phyloP scores from a whole-genome alignment of 768 basidiomycete species.

The Auricularia heimuer region DNA sequence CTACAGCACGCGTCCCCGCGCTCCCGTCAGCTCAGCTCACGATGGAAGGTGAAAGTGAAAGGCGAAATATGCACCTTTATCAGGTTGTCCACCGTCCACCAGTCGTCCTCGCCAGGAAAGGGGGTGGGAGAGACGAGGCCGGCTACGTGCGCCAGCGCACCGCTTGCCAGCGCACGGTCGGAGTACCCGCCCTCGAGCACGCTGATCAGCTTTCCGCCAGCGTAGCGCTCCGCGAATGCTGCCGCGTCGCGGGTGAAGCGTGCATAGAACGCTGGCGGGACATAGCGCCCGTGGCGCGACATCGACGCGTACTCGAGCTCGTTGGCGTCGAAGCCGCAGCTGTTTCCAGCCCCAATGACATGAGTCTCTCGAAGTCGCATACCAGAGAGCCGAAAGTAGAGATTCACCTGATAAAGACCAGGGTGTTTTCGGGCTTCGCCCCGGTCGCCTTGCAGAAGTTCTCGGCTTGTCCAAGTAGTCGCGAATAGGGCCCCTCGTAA shows the following conservation, averaged over 20 bases:
- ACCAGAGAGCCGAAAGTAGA: constrained; percentile 1
- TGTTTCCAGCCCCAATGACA: constrained; percentile 18
- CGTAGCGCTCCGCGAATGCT: constrained; percentile 51
- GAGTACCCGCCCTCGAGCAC: constrained; percentile 95
- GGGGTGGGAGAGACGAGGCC: constrained; percentile 43
- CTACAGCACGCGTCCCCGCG: constrained; percentile 23
- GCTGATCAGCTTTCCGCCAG: constrained; percentile 65
- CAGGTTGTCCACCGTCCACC: constrained; percentile 62
- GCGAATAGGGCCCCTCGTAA: constrained; percentile 55
- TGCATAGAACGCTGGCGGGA: constrained; percentile 78
- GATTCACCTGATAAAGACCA: constrained; percentile 77
- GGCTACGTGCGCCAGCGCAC: constrained; percentile 67
- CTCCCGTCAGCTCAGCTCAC: background rate
- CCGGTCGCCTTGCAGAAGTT: constrained; percentile 60
- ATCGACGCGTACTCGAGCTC: constrained; percentile 86
- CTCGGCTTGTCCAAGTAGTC: constrained; percentile 54
- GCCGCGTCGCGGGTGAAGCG: constrained; percentile 69
- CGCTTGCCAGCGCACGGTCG: constrained; percentile 78
- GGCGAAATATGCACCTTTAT: constrained; percentile 34
- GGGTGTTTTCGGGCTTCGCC: constrained; percentile 45
- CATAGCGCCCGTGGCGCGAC: constrained; percentile 86
- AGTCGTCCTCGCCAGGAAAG: constrained; percentile 22
- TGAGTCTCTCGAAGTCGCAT: constrained; percentile 1
- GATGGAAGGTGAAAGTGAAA: background rate
- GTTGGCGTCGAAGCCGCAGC: constrained; percentile 91